Conservation (phyloP, 2,329 filamentous ascomycete species). For the Fusarium humuli region DNA sequence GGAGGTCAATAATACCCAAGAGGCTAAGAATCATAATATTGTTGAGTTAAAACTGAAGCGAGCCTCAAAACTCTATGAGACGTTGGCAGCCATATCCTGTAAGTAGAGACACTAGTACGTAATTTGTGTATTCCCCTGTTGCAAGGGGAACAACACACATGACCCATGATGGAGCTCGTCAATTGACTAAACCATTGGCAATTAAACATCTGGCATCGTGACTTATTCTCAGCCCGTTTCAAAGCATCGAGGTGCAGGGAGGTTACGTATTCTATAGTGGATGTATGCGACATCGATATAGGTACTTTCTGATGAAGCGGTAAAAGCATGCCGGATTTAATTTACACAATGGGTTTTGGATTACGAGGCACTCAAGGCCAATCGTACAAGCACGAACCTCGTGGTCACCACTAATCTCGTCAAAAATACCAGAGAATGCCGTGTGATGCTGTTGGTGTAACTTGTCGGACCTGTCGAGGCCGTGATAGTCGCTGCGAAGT, state of each 20-base stretch:
- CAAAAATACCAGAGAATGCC: constrained; percentile 11
- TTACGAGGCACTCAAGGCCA: constrained; percentile 25
- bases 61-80: constrained; percentile 20
- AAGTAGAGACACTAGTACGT: constrained; percentile 43
- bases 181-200: constrained; percentile 40
- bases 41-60: constrained; percentile 20
- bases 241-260: constrained; percentile 11
- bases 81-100: constrained; percentile 16
- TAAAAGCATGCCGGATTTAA: constrained; percentile 25
- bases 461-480: constrained; percentile 20
- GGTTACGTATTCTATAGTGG: constrained; percentile 23
- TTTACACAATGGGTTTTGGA: constrained; percentile 22
- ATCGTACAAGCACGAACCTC: constrained; percentile 16
- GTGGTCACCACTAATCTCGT: constrained; percentile 26
- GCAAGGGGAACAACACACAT: constrained; percentile 39
- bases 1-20: not conserved
- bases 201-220: constrained; percentile 47
- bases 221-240: constrained; percentile 33
- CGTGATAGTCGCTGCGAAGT: constrained; percentile 4
- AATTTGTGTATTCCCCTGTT: constrained; percentile 39
- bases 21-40: not conserved
- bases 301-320: constrained; percentile 12
- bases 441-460: constrained; percentile 21
- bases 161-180: constrained; percentile 42
- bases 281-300: constrained; percentile 6